Percentiles rank a stretch among this genome's conserved stretches.
phyloP scores from a whole-genome alignment of 768 basidiomycete genomes.

The Boletus rubroflammeus region DNA sequence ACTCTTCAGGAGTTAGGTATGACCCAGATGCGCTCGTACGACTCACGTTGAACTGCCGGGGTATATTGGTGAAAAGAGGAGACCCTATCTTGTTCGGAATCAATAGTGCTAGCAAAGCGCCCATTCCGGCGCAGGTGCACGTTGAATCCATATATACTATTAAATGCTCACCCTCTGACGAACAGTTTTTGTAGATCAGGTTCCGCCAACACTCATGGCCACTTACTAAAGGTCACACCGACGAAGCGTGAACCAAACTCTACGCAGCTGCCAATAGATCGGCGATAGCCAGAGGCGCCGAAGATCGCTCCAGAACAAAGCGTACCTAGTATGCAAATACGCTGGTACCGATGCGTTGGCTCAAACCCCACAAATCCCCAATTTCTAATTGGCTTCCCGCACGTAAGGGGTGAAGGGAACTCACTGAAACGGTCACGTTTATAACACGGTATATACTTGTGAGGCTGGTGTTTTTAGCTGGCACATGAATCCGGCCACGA shows the following conservation, averaged over 20 bases:
- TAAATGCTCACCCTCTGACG: background rate
- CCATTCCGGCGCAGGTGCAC: conserved; percentile 1
- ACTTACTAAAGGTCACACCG: background rate
- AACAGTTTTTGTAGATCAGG: conserved; percentile 11
- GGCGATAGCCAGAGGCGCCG: background rate
- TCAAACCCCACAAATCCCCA: background rate
- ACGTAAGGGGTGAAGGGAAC: background rate
- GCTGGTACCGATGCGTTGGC: background rate
- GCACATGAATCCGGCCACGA: background rate
- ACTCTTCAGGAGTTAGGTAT: background rate
- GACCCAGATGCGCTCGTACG: background rate
- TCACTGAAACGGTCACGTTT: background rate
- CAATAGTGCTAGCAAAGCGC: conserved; percentile 5
- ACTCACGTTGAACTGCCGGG: conserved; percentile 7
- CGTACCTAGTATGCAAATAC: background rate
- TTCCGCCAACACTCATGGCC: background rate
- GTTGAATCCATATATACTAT: conserved; percentile 5
- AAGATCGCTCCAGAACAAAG: conserved; percentile 13
- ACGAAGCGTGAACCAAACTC: background rate
- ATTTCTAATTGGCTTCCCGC: background rate
- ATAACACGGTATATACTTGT: background rate
- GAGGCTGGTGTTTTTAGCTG: background rate
- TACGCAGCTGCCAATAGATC: background rate
- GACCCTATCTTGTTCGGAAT: conserved; percentile 2
- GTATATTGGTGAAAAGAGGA: background rate